Evolutionary conservation across 306 rosid genomes (phyloP).

Genomic region (Cyamopsis tetragonoloba): DNA sequence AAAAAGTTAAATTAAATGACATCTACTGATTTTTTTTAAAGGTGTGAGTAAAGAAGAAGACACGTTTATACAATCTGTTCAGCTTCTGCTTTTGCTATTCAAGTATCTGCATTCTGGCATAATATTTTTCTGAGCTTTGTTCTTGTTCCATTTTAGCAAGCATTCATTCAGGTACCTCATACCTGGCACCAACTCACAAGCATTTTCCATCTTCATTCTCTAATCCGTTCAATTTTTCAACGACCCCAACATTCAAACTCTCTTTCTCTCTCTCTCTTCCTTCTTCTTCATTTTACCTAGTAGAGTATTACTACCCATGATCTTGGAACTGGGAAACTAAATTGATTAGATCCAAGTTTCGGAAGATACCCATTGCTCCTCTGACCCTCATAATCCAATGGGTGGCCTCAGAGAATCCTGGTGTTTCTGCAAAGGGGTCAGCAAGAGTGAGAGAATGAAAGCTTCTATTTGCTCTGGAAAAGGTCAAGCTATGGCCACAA

Average conservation of each 20-base stretch:
- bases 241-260: neutral
- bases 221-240: neutral
- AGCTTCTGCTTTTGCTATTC: neutral
- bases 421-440: slow-evolving; percentile 95
- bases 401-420: slow-evolving; percentile 78
- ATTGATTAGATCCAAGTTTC: slow-evolving; percentile 33
- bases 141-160: neutral
- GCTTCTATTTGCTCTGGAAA: slow-evolving; percentile 70
- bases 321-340: slow-evolving; percentile 17
- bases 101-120: neutral
- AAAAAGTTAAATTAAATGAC: no score
- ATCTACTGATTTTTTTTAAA: no score
- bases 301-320: slow-evolving; percentile 3
- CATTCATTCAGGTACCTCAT: neutral
- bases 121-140: neutral
- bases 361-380: slow-evolving; percentile 21
- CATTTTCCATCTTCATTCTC: neutral
- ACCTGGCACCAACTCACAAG: neutral
- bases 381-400: slow-evolving; percentile 34
- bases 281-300: neutral
- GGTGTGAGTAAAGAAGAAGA: no score
- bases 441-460: slow-evolving; percentile 84
- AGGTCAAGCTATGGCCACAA: slow-evolving; percentile 65
- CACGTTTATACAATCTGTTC: neutral
- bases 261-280: neutral